Evolutionary conservation across 2,329 filamentous ascomycete species (phyloP).

Genomic region (Aspergillus persii): DNA sequence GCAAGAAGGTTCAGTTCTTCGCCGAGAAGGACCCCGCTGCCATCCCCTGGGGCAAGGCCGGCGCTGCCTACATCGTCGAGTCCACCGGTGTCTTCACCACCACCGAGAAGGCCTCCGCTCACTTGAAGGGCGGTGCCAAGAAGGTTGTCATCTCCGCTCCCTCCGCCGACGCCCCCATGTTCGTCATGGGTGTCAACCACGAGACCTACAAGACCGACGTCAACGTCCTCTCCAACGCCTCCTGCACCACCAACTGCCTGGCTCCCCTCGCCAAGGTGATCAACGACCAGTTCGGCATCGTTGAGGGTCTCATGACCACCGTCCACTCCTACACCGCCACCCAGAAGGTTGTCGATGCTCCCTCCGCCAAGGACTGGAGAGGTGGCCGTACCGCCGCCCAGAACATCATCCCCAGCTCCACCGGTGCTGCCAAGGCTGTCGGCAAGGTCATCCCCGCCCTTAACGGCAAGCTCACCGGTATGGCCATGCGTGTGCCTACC

Average conservation of each 20-base stretch:
- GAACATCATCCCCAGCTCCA: conserved; percentile 99
- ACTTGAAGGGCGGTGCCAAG: conserved; percentile 96
- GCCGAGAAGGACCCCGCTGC: conserved; percentile 80
- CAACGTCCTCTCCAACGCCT: conserved; percentile 97
- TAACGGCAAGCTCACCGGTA: conserved; percentile 99
- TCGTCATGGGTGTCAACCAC: conserved; percentile 99
- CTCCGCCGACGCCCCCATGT: conserved; percentile 88
- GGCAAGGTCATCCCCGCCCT: conserved; percentile 98
- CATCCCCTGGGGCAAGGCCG: conserved; percentile 88
- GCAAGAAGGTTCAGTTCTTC: conserved; percentile 95
- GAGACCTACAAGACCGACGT: conserved; percentile 86
- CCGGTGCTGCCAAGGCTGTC: conserved; percentile 99
- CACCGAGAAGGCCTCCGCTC: conserved; percentile 88
- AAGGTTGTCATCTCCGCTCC: conserved; percentile 74
- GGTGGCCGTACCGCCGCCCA: conserved; percentile 97
- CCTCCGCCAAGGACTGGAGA: conserved; percentile 98
- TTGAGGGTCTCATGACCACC: conserved; percentile 99
- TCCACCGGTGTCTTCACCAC: conserved; percentile 99
- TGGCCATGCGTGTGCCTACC: conserved; percentile 99
- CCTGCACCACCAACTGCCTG: conserved; percentile 99
- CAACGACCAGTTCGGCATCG: conserved; percentile 95
- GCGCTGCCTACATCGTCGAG: conserved; percentile 93
- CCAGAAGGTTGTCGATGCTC: conserved; percentile 98
- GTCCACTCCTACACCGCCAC: conserved; percentile 99
- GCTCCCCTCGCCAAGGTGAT: conserved; percentile 99